Evolutionary conservation across 148 eudicot species (phyloP).

Genomic region (Agrostemma githago): DNA sequence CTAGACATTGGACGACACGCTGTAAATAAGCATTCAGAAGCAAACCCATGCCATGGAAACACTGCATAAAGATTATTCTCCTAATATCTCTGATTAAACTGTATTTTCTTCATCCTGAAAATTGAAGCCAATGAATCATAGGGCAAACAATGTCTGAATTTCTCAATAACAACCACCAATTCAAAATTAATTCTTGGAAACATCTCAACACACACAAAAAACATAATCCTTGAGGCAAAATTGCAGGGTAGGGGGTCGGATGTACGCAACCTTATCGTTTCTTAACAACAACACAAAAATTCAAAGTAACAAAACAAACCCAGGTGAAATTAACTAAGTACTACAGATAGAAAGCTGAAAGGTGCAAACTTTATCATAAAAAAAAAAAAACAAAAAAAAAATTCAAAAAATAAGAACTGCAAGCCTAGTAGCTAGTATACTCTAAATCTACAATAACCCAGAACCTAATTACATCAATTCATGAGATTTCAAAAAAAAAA

Average conservation of each 20-base stretch:
- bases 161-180: background rate
- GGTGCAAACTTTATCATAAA: background rate
- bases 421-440: background rate
- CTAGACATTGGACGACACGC: background rate
- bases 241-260: too few species aligned
- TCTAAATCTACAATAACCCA: slow-evolving; percentile 14
- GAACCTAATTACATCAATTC: background rate
- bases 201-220: background rate
- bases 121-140: background rate
- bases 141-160: background rate
- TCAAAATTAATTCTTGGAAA: background rate
- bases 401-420: background rate
- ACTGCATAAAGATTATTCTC: background rate
- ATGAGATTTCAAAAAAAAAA: background rate
- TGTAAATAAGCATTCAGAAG: background rate
- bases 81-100: background rate
- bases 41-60: background rate
- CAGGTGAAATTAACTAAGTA: background rate
- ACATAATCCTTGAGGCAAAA: background rate
- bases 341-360: background rate
- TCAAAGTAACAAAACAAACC: background rate
- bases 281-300: too few species aligned
- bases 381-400: background rate
- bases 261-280: too few species aligned
- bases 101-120: background rate